A percentile compares a stretch with the other conserved stretches of the same genome.
phyloP scores from a whole-genome alignment of 495 filamentous ascomycete species.

The Amphirosellinia nigrospora region DNA sequence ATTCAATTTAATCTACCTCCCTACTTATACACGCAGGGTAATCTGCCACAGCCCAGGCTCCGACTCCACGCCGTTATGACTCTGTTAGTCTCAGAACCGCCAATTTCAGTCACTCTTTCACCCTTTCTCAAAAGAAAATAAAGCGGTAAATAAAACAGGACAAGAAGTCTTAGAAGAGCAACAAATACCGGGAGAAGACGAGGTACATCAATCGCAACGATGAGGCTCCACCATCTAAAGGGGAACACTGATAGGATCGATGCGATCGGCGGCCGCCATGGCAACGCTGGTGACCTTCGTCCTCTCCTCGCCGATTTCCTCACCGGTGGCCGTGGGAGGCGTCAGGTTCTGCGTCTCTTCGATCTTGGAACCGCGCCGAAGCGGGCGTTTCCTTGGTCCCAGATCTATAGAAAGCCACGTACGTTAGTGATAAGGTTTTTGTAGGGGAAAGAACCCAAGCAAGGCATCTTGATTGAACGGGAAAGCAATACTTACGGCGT shows the following conservation, averaged over 20 bases:
- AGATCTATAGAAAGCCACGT: constrained; percentile 57
- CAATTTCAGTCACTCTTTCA: not conserved
- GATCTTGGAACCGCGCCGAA: constrained; percentile 72
- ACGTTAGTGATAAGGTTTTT: not conserved
- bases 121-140: not conserved
- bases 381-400: constrained; percentile 73
- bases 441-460: not conserved
- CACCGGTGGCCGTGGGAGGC: constrained; percentile 32
- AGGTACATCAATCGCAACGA: constrained; percentile 5
- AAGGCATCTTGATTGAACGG: not conserved
- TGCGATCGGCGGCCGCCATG: constrained; percentile 19
- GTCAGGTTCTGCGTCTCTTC: constrained; percentile 61
- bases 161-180: not conserved
- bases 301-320: constrained; percentile 24
- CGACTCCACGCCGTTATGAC: not conserved
- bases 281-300: constrained; percentile 27
- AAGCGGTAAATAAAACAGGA: not conserved
- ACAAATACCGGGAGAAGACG: not conserved
- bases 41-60: not conserved
- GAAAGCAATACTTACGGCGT: constrained; percentile 61
- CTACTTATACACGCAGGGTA: not conserved
- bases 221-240: constrained; percentile 13
- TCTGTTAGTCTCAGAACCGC: not conserved
- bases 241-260: constrained; percentile 1
- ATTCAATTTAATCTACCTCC: not conserved